Evolutionary conservation across 768 basidiomycete genomes (phyloP), one percentile per base, ranked within the genome.

Genomic region (Pleurotus giganteus): DNA sequence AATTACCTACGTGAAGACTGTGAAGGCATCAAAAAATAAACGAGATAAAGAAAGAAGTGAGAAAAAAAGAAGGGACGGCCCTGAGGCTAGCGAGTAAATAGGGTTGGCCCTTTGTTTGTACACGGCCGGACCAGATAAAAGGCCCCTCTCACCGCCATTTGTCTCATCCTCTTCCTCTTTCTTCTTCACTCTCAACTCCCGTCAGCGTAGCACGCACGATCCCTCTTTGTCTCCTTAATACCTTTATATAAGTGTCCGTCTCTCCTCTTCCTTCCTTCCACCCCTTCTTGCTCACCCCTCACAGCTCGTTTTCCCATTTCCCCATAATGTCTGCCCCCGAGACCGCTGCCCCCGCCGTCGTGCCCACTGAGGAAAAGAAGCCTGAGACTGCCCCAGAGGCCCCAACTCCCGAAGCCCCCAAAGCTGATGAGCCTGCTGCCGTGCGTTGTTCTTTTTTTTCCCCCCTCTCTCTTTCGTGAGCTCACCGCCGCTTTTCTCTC

Each of bases 281-380:
- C 32, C 9, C 42, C 32, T 58, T 58, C 45, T 53, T 52, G 56
- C 47, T 58, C 49, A 53, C 46, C n/a, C n/a, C 61, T 61, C 61
- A 36, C 68, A 84, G 82, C 82, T 80, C 80, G 78, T 75, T 77
- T 76, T 73, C 69, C 73, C 69, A 73, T 74, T 73, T 68, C 76
- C 72, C 74, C 74, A 83, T 91, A 90, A 92, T 94, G 89, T 91
- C 91, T 79, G 81, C 87, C 72, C 69, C 85, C 65, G 88, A 86
- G 72, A 71, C 74, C 66, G 65, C 76, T 67, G 68, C 69, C 58
- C 64, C 70, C 63, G 74, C 74, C 66, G 76, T 66, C 63, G 72
- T 64, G 47, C 65, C 76, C 69, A 70, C 74, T 54, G 84, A 84
- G 71, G 85, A 83, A 68, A 71, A 74, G 56, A 80, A 80, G 72